Conservation (phyloP, 2,329 filamentous ascomycete genomes). For the Penicillium sp. region DNA sequence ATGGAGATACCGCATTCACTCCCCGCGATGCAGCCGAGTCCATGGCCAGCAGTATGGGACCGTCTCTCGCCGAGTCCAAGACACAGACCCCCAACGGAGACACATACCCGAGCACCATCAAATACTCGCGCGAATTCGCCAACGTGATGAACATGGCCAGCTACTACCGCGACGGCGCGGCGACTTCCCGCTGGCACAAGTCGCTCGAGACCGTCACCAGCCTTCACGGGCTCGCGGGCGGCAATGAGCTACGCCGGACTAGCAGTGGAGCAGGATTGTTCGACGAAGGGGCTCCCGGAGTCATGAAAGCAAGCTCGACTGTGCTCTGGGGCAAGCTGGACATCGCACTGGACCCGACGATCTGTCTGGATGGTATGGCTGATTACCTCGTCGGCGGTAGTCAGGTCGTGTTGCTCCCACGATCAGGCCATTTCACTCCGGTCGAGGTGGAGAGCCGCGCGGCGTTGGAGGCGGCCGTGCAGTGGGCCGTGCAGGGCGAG, state of each 20-base stretch:
- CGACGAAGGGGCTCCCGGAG: constrained; percentile 43
- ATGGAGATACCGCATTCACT: constrained; percentile 34
- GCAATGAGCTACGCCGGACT: constrained; percentile 27
- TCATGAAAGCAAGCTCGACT: constrained; percentile 50
- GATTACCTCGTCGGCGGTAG: constrained; percentile 50
- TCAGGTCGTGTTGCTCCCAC: constrained; percentile 48
- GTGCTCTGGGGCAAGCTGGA: constrained; percentile 53
- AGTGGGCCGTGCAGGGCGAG: constrained; percentile 40
- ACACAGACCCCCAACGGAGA: constrained; percentile 29
- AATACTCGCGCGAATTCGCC: constrained; percentile 36
- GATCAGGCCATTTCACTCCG: constrained; percentile 53
- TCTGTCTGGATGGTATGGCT: constrained; percentile 51
- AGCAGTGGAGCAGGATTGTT: constrained; percentile 43
- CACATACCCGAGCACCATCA: constrained; percentile 42
- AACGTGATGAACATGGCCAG: constrained; percentile 51
- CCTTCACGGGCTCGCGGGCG: constrained; percentile 44
- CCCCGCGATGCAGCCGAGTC: constrained; percentile 41
- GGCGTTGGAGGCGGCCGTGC: constrained; percentile 41
- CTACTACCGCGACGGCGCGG: constrained; percentile 52
- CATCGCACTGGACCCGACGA: constrained; percentile 46
- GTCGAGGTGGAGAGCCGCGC: constrained; percentile 44
- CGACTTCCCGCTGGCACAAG: constrained; percentile 48
- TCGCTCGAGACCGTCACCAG: constrained; percentile 48
- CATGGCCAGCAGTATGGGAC: constrained; percentile 51
- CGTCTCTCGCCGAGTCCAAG: constrained; percentile 44